Percentiles rank a stretch among this genome's conserved stretches.
Conservation (phyloP, 805 yeast species). For the Lipomyces spencermartinsiae region DNA sequence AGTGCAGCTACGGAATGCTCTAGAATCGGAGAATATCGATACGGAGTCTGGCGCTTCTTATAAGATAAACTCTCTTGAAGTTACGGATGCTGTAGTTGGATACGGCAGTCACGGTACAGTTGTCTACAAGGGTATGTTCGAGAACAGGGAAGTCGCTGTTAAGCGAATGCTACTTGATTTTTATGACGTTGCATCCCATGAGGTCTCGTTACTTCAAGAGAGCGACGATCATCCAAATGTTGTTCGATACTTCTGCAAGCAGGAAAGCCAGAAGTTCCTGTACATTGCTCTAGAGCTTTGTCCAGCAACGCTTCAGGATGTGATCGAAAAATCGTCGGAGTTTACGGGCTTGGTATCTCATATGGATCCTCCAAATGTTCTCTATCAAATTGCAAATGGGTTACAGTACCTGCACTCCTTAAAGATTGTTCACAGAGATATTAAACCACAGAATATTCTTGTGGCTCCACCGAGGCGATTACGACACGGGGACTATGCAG, state of each 20-base stretch:
- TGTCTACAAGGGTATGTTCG: conserved; percentile 88
- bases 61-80: conserved; percentile 49
- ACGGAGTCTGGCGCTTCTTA: background rate
- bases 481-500: conserved; percentile 32
- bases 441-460: conserved; percentile 91
- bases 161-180: conserved; percentile 92
- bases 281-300: conserved; percentile 94
- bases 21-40: background rate
- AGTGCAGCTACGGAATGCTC: conserved; percentile 6
- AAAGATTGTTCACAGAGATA: conserved; percentile 92
- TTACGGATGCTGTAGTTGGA: conserved; percentile 76
- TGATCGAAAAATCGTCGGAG: conserved; percentile 61
- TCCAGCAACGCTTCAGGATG: conserved; percentile 84
- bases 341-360: conserved; percentile 49
- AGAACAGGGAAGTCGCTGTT: conserved; percentile 93
- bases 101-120: conserved; percentile 98
- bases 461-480: conserved; percentile 70
- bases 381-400: conserved; percentile 83
- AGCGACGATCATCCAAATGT: conserved; percentile 98
- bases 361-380: conserved; percentile 59
- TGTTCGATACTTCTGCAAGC: conserved; percentile 90
- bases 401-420: conserved; percentile 84
- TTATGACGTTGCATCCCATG: conserved; percentile 92
- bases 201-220: conserved; percentile 83
- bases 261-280: conserved; percentile 81